A percentile compares a stretch with the other conserved stretches of the same genome.
These are phyloP conservation scores for Podosphaera fusca DNA, from an alignment of 2,329 filamentous ascomycete species.

Conservation along the genomic window DNA sequence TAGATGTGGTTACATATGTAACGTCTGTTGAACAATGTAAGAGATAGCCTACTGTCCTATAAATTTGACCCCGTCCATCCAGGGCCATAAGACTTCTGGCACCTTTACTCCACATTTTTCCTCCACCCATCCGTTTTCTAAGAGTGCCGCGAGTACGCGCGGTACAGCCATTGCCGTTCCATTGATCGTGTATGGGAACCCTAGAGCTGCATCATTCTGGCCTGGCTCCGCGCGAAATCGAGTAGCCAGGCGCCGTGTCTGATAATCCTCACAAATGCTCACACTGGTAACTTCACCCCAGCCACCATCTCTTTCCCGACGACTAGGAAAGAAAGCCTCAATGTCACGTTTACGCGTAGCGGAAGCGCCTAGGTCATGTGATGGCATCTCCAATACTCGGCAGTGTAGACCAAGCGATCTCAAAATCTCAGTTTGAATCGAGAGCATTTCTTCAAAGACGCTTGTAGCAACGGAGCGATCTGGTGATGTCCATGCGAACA, in stretches of 20 bases:
- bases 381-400: conserved; percentile 82
- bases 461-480: conserved; percentile 25
- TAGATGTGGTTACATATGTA: no score
- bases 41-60: conserved; percentile 20
- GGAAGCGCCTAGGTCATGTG: conserved; percentile 67
- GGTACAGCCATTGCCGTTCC: conserved; percentile 86
- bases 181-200: conserved; percentile 81
- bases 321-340: conserved; percentile 78
- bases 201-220: conserved; percentile 9
- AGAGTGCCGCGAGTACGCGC: conserved; percentile 62
- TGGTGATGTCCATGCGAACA: conserved; percentile 75
- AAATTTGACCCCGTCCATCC: conserved; percentile 55
- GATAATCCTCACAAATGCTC: conserved; percentile 87
- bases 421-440: conserved; percentile 69
- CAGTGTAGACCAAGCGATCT: conserved; percentile 56
- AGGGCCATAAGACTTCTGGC: conserved; percentile 57
- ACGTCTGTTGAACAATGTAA: no score
- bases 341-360: conserved; percentile 78
- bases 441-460: conserved; percentile 66
- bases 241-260: conserved; percentile 61
- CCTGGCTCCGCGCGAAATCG: conserved; percentile 22
- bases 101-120: conserved; percentile 40
- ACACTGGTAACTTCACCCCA: conserved; percentile 90
- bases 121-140: conserved; percentile 83
- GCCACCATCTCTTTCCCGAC: conserved; percentile 38